Evolutionary conservation across 1,284 basidiomycete genomes (phyloP), one percentile per base, ranked within the genome.

Genomic region (Pseudomicrostroma phylloplanum): DNA sequence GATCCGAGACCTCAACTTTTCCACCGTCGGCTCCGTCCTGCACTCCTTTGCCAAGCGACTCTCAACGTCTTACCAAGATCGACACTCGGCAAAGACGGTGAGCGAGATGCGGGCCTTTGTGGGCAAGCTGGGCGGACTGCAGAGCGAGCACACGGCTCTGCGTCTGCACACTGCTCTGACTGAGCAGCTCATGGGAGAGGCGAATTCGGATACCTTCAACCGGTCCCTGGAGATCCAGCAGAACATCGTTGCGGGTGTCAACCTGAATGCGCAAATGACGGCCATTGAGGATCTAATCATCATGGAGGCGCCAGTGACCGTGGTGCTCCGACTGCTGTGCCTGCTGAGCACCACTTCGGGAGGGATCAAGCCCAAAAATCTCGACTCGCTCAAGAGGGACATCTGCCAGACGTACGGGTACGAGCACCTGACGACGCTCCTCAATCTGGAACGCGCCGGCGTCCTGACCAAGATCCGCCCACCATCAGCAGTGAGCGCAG

Each of bases 371-470:
- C 81, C 84, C 7, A 96, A 96, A 80, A 80, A 83, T 3, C 82
- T 97, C 17, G 96, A 98, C 67, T 87, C 85, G 63, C 84, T 96
- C 72, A 94, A 94, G 80, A 86, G 90, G 59, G 93, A 96, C 71
- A 85, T 98, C 70, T 82, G 97, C 4, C 94, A 96, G 89, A 85
- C 89, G 26, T 97, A 97, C 80, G 96, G 96, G 36, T 97, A 94
- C 80, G 85, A 90, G 75, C 85, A 89, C 73, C 82, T 98, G 9
- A 89, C 92, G 0, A 82, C 96, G 51, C 83, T 99, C 40, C 84
- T 97, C 57, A 87, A 88, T 15, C 83, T 98, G 55, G 83, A 89
- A 8, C 82, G 87, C 1, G 84, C 90, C 15, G 84, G 86, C 0
- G 84, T 97, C 43, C 82, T 86, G 41, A 58, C 39, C 36, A 51